Percentiles rank a stretch among this genome's conserved stretches.
These are phyloP conservation scores for Haberlea rhodopensis DNA, from an alignment of 257 asterid species.

Conservation along the genomic window DNA sequence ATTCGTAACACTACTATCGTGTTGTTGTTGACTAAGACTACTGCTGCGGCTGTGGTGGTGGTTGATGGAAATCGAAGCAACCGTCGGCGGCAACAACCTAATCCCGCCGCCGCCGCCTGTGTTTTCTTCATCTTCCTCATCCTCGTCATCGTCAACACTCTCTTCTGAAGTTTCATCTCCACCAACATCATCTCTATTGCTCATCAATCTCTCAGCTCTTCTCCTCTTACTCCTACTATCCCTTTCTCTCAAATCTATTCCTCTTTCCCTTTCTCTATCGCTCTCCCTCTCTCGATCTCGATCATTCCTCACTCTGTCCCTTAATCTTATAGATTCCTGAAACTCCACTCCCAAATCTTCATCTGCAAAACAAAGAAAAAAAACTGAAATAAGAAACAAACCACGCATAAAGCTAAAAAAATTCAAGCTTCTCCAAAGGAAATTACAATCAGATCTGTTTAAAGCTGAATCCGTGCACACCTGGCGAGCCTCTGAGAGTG, in stretches of 20 bases:
- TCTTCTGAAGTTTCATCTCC: constrained; percentile 87
- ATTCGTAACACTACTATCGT: constrained; percentile 31
- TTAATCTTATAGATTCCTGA: constrained; percentile 72
- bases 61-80: constrained; percentile 36
- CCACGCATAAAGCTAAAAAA: background rate
- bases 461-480: constrained; percentile 24
- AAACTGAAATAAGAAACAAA: background rate
- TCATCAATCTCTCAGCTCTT: constrained; percentile 59
- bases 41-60: constrained; percentile 32
- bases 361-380: constrained; percentile 46
- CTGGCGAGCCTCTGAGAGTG: constrained; percentile 88
- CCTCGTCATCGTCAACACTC: constrained; percentile 82
- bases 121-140: constrained; percentile 58
- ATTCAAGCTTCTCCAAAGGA: background rate
- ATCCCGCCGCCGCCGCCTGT: constrained; percentile 29
- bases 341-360: constrained; percentile 81
- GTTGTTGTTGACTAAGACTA: constrained; percentile 44
- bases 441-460: constrained; percentile 56
- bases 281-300: constrained; percentile 70
- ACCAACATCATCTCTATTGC: constrained; percentile 43
- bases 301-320: constrained; percentile 93
- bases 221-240: constrained; percentile 68
- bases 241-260: constrained; percentile 41
- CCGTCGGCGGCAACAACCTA: constrained; percentile 48
- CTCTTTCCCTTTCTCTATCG: constrained; percentile 65